Evolutionary conservation across 2,329 filamentous ascomycete genomes (phyloP), one percentile per base, ranked within the genome.

Genomic region (Pseudogymnoascus sp.): DNA sequence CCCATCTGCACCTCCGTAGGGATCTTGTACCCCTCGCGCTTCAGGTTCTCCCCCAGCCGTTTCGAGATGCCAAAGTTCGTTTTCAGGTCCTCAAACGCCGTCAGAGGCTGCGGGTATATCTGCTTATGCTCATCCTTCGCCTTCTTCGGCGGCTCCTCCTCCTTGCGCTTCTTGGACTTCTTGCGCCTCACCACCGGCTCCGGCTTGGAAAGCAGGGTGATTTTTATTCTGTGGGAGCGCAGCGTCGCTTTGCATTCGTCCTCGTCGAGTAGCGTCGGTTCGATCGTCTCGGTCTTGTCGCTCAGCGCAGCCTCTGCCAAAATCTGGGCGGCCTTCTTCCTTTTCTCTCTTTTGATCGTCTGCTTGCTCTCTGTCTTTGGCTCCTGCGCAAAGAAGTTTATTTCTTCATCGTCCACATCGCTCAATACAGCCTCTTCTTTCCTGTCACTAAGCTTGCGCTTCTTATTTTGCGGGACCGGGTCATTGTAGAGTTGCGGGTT

Each of bases 1-100:
- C 85, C 93, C 76, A 98, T 84, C 75, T 99, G 95, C 11, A 99
- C 93, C 76, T 98, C 93, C 0, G 95, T 99, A 11, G 95, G 95
- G 64, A 92, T 80, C 37, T 83, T 85, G 74, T 96, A 99, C 10
- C 90, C 92, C 77, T 98, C 91, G n/a, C 85, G 82, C 13, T 84
- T 80, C 31, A 99, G 80, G 72, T 99, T 99, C 66, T 89, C 85
- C 1, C 86, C 85, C 51, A 99, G 77, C 45, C 87, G 83, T 43
- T 83, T 80, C 3, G 91, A 89, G 45, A 97, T 85, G n/a, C 82
- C 83, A 76, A 93, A 96, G 51, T 80, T 80, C 34, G 81, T 79
- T 39, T 85, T 83, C 65, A 99, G 79, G 71, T 95, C 86, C 45
- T 80, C 78, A 73, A 99, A 98, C 0, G 86, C 85, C 51, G 83